phyloP scores from a whole-genome alignment of 192 early-diverging fungal genomes.

The Coemansia nantahalensis region DNA sequence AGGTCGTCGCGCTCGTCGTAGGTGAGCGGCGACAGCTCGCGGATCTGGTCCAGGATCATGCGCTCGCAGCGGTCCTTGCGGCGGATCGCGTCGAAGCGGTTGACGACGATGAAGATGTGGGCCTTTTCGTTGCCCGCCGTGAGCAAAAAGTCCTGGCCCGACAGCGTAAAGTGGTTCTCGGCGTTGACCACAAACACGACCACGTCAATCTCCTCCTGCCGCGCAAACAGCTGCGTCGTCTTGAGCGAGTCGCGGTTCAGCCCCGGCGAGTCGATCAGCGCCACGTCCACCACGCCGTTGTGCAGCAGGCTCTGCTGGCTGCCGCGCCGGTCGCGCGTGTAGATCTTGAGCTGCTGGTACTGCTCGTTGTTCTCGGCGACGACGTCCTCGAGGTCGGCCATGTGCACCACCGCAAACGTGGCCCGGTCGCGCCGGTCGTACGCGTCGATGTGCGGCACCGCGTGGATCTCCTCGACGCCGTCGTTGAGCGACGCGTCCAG shows the following conservation, averaged over 20 bases:
- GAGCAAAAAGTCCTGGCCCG: slow-evolving; percentile 93
- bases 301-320: slow-evolving; percentile 75
- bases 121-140: slow-evolving; percentile 99
- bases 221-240: slow-evolving; percentile 94
- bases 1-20: slow-evolving; percentile 86
- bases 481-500: slow-evolving; percentile 89
- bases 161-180: slow-evolving; percentile 99
- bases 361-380: slow-evolving; percentile 79
- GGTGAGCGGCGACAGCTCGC: slow-evolving; percentile 89
- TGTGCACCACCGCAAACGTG: slow-evolving; percentile 69
- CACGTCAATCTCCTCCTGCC: slow-evolving; percentile 99
- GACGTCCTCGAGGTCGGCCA: slow-evolving; percentile 73
- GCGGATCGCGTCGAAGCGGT: slow-evolving; percentile 93
- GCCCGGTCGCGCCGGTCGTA: slow-evolving; percentile 72
- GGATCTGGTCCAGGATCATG: slow-evolving; percentile 96
- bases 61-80: slow-evolving; percentile 92
- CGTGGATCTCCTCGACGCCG: slow-evolving; percentile 91
- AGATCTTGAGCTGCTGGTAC: slow-evolving; percentile 92
- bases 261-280: slow-evolving; percentile 97
- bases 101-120: slow-evolving; percentile 98
- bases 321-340: slow-evolving; percentile 55
- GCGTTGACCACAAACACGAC: slow-evolving; percentile 99
- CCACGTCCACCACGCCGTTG: slow-evolving; percentile 96
- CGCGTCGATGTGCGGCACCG: slow-evolving; percentile 62
- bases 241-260: slow-evolving; percentile 98